Percentiles rank a stretch among this genome's conserved stretches.
phyloP scores from a whole-genome alignment of 257 asterid genomes.

The Solanum clarkiae region DNA sequence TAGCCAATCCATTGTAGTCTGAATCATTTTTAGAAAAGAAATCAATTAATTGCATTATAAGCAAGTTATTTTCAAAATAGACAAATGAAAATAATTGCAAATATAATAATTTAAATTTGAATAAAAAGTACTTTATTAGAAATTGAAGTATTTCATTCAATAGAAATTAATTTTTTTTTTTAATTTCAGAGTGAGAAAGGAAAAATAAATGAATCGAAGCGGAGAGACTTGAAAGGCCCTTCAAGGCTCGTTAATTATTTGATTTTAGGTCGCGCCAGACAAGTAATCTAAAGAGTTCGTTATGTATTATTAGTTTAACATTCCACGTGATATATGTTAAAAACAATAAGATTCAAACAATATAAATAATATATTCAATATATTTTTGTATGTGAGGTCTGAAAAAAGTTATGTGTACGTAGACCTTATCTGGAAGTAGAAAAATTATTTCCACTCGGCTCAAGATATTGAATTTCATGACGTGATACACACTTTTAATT shows the following conservation, averaged over 20 bases:
- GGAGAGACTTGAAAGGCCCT: too few relatives aligned
- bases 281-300: too few relatives aligned
- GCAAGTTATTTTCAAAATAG: not conserved
- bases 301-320: not conserved
- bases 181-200: not conserved
- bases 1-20: constrained; percentile 47
- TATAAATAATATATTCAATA: too few relatives aligned
- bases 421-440: too few relatives aligned
- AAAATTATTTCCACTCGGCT: too few relatives aligned
- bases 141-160: not conserved
- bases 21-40: not conserved
- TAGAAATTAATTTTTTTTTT: fast-evolving
- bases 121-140: not conserved
- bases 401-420: too few relatives aligned
- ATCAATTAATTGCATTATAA: not conserved
- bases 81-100: not conserved
- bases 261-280: too few relatives aligned
- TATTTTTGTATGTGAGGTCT: too few relatives aligned
- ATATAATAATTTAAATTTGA: not conserved
- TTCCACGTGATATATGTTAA: not conserved
- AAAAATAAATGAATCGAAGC: too few relatives aligned
- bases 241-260: too few relatives aligned
- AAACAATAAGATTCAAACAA: not conserved
- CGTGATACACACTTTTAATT: not conserved
- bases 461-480: too few relatives aligned